A percentile compares a stretch with the other conserved stretches of the same genome.
Evolutionary conservation across 2,329 filamentous ascomycete genomes (phyloP).

Genomic region (Thelonectria rubi): DNA sequence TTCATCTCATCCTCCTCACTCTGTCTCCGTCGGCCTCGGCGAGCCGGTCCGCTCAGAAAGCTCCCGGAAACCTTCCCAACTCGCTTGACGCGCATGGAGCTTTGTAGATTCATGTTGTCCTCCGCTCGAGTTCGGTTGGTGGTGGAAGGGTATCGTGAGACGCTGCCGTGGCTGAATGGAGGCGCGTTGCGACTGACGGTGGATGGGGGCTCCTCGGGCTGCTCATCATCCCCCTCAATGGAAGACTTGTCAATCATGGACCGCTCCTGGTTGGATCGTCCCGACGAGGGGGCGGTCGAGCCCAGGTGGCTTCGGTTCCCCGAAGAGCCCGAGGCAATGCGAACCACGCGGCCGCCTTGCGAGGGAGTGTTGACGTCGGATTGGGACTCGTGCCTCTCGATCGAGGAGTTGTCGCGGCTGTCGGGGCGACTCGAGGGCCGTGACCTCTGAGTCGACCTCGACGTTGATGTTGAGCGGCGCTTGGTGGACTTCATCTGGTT

Average conservation of each 20-base stretch:
- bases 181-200: conserved; percentile 59
- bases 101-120: conserved; percentile 72
- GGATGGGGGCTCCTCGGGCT: conserved; percentile 56
- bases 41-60: conserved; percentile 82
- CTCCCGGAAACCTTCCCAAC: conserved; percentile 78
- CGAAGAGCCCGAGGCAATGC: conserved; percentile 63
- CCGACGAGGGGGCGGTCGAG: conserved; percentile 50
- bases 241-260: conserved; percentile 47
- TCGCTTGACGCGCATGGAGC: conserved; percentile 80
- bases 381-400: conserved; percentile 50
- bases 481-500: conserved; percentile 53
- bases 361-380: conserved; percentile 64
- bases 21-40: conserved; percentile 70
- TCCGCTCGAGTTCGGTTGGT: conserved; percentile 61
- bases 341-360: conserved; percentile 61
- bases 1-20: conserved; percentile 60
- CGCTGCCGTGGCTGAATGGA: conserved; percentile 60
- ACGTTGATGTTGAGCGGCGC: conserved; percentile 62
- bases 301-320: conserved; percentile 51
- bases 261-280: conserved; percentile 47
- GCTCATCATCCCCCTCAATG: conserved; percentile 57
- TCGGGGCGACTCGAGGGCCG: conserved; percentile 50
- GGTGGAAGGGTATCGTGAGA: conserved; percentile 62
- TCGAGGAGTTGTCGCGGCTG: conserved; percentile 53
- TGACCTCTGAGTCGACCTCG: conserved; percentile 47